Evolutionary conservation across 1,284 basidiomycete species (phyloP), one percentile per base, ranked within the genome.

Genomic region (Schizophyllum amplum): DNA sequence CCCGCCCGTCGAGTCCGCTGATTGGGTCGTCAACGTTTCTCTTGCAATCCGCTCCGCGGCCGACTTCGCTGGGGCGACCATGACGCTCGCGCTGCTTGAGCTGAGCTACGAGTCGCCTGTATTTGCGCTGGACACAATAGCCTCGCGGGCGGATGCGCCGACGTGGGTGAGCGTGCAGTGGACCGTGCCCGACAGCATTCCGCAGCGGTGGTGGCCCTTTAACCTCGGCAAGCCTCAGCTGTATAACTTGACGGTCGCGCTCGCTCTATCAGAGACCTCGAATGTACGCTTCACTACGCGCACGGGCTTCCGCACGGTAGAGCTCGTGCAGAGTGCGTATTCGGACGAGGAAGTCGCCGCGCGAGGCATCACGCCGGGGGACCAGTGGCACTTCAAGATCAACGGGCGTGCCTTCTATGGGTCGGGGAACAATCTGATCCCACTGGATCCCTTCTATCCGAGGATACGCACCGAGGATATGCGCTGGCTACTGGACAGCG

Each of bases 261-360:
- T 75, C 17, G 58, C 62, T 53, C 57, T 63, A 51, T 53, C 46
- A 11, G 52, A 26, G 26, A 51, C 53, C 7, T 57, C 52, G 20
- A 55, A 58, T 6, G 64, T 73, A 21, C 65, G 61, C 6, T 70
- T 71, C 48, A 67, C 69, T 20, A 73, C 74, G 2, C 73, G 75
- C n/a, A 81, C 79, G 7, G 81, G 82, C 4, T 83, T 83, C 70
- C 76, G 82, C 11, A 83, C 81, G 1, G 75, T 83, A 54, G 69
- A 78, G 53, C 74, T 82, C 24, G 69, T 76, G 11, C 80, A 82
- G 65, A 67, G 72, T 4, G 68, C 76, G 2, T 82, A 82, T 60
- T 66, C 74, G 1, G 66, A 75, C 52, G 66, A 70, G 42, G 80
- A 83, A 24, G 64, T 81, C 15, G 66, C 65, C 4, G 60, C 64